Evolutionary conservation across 2,329 filamentous ascomycete species (phyloP), one percentile per base, ranked within the genome.

Genomic region (Monosporascus sp.): DNA sequence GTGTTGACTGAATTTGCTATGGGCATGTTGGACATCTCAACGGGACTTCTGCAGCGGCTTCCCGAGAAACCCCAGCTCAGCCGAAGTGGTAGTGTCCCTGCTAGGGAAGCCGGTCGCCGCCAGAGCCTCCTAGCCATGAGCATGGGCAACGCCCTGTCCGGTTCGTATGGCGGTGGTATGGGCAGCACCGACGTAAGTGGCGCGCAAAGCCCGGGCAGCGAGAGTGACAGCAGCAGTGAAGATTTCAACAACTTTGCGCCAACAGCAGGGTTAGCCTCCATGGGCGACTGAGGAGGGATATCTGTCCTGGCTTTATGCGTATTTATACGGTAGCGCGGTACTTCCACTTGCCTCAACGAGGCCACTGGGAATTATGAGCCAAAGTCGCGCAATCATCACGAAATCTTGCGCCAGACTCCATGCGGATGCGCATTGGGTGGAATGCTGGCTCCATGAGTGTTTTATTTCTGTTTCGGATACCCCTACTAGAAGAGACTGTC

Each of bases 1-100:
- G 76, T 78, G 1, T 64, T 86, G 50, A 86, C 83, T 0, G 79
- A 82, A 56, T 90, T 89, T 61, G 87, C 88, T n/a, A 86, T 90
- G 75, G 85, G 85, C 3, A 89, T 89, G 78, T 73, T 91, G 44
- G 88, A 90, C 64, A 87, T 87, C 51, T 86, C 83, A 20, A 87
- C 84, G 0, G 83, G 83, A 0, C 68, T 90, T 55, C 76, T 89
- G 24, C 87, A 87, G 65, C 80, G 85, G 60, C 76, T 89, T 18
- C 86, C 87, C 0, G 84, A 87, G 65, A 90, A 90, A 69, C 87
- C 86, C 8, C 78, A 79, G 24, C 77, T 89, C 62, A 84, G 80
- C 62, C 74, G 81, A 45, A 77, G 72, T 37, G 76, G 71, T 3
- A 82, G 79, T 60, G 67, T 72, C 7, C 74, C 70, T 11, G 79